Evolutionary conservation across 306 rosid species (phyloP).

Genomic region (Castanea mollissima): DNA sequence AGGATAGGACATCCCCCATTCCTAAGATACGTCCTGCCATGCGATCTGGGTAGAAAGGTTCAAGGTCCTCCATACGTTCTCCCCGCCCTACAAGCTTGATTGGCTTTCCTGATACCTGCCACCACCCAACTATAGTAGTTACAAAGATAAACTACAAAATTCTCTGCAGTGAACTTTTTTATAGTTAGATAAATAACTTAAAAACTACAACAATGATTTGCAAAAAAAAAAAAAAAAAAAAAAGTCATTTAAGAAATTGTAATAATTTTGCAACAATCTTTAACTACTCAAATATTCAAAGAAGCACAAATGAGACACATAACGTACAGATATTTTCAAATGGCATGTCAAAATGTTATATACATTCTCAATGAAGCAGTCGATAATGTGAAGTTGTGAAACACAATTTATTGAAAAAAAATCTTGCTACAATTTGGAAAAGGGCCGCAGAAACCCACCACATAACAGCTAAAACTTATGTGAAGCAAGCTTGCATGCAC

Average conservation of each 20-base stretch:
- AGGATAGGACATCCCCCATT: slow-evolving; percentile 98
- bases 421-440: neutral
- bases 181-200: neutral
- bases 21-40: slow-evolving; percentile 99
- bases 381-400: too few species aligned
- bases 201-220: too few species aligned
- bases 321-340: too few species aligned
- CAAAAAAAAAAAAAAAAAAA: too few species aligned
- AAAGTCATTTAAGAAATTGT: too few species aligned
- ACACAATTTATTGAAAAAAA: too few species aligned
- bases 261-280: too few species aligned
- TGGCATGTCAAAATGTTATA: too few species aligned
- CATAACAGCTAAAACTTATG: neutral
- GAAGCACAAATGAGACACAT: too few species aligned
- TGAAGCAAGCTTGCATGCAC: too few species aligned
- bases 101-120: slow-evolving; percentile 96
- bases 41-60: slow-evolving; percentile 96
- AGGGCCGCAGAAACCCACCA: neutral
- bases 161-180: neutral
- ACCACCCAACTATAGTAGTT: slow-evolving; percentile 19
- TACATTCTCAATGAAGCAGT: too few species aligned
- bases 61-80: slow-evolving; percentile 99
- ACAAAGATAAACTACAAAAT: slow-evolving; percentile 1
- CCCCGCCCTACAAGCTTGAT: slow-evolving; percentile 98
- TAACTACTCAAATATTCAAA: too few species aligned